A percentile compares a stretch with the other conserved stretches of the same genome.
phyloP scores from a whole-genome alignment of 805 yeast genomes.

The Wickerhamiella sergipiensis region DNA sequence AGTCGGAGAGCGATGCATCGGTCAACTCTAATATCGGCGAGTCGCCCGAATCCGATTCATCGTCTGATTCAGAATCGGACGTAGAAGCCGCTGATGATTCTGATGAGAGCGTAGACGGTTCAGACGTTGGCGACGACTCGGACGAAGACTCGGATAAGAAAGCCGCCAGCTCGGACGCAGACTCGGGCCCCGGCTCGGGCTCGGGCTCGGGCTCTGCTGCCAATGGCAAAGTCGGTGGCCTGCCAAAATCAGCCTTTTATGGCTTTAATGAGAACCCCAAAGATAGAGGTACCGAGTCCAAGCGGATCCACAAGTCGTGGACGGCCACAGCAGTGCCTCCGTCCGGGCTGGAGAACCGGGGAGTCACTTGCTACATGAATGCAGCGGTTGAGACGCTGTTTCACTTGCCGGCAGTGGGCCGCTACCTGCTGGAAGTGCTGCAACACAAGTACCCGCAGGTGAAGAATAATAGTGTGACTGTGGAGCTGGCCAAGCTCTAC shows the following conservation, averaged over 20 bases:
- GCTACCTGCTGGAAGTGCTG: conserved; percentile 58
- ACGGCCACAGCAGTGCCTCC: conserved; percentile 31
- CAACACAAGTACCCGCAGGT: conserved; percentile 32
- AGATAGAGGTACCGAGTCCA: conserved; percentile 52
- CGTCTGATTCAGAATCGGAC: not conserved
- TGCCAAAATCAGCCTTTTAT: conserved; percentile 33
- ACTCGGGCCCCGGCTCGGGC: no score
- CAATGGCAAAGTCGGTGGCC: not conserved
- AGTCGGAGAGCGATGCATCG: not conserved
- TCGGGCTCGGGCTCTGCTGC: no score
- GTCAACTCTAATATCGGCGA: not conserved
- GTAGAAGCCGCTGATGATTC: not conserved
- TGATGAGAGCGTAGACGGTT: no score
- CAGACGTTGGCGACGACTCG: not conserved
- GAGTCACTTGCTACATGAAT: conserved; percentile 94
- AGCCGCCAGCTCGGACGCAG: no score
- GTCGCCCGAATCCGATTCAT: not conserved
- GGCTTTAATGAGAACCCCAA: conserved; percentile 40
- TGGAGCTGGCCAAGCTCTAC: conserved; percentile 21
- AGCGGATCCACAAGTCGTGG: conserved; percentile 58
- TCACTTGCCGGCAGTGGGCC: conserved; percentile 83
- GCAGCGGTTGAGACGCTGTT: conserved; percentile 84
- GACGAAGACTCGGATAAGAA: not conserved
- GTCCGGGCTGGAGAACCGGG: conserved; percentile 73
- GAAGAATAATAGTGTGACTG: conserved; percentile 17